phyloP scores from a whole-genome alignment of 176 grass and related monocot species.

The Melocanna baccifera region DNA sequence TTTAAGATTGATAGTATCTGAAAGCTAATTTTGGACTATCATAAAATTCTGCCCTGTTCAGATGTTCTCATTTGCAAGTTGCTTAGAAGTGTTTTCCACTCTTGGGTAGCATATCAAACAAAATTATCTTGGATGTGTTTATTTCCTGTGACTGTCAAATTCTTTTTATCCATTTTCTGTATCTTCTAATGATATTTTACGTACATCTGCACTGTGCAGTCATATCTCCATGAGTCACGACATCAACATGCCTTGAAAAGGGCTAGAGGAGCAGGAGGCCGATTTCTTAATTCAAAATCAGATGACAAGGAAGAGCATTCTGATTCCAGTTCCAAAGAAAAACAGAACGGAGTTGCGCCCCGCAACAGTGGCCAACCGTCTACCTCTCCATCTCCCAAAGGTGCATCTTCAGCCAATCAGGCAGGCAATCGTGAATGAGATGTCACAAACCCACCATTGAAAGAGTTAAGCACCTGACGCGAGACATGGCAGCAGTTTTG shows the following conservation, averaged over 20 bases:
- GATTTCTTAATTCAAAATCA: slow-evolving; percentile 59
- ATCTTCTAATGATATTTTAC: not conserved
- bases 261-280: slow-evolving; percentile 64
- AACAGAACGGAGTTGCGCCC: slow-evolving; percentile 20
- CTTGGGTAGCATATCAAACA: slow-evolving; percentile 4
- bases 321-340: slow-evolving; percentile 44
- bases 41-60: not conserved
- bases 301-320: slow-evolving; percentile 51
- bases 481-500: slow-evolving; percentile 24
- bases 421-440: not conserved
- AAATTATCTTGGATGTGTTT: not conserved
- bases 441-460: not conserved
- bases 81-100: slow-evolving; percentile 6
- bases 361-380: slow-evolving; percentile 6
- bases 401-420: slow-evolving; percentile 30
- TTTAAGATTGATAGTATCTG: not conserved
- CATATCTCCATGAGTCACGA: slow-evolving; percentile 61
- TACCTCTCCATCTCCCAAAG: slow-evolving; percentile 13
- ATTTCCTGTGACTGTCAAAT: not conserved
- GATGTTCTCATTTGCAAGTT: not conserved
- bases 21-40: not conserved
- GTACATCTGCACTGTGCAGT: slow-evolving; percentile 29
- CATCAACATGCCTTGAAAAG: slow-evolving; percentile 70
- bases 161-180: not conserved
- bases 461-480: not conserved